These are phyloP conservation scores for Aspergillus persii DNA, from an alignment of 2,329 filamentous ascomycete genomes.

Conservation along the genomic window DNA sequence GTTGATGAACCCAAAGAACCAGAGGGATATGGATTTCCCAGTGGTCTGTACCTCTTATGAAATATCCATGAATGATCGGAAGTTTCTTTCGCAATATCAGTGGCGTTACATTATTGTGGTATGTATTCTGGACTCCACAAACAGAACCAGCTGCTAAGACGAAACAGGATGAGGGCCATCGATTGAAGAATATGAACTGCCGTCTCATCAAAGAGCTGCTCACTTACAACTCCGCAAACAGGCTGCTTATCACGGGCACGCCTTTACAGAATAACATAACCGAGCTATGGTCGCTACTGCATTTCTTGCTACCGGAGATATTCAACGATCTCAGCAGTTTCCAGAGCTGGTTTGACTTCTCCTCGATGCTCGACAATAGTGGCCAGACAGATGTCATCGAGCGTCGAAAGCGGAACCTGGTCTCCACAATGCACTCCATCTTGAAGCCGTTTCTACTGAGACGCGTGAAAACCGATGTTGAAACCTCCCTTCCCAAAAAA, in stretches of 20 bases:
- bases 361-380: slow-evolving; percentile 79
- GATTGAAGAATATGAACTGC: slow-evolving; percentile 95
- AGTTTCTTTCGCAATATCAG: slow-evolving; percentile 75
- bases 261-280: slow-evolving; percentile 93
- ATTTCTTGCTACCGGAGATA: slow-evolving; percentile 88
- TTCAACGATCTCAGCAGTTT: slow-evolving; percentile 94
- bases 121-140: slow-evolving; percentile 16
- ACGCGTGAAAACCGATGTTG: slow-evolving; percentile 89
- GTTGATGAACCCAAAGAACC: slow-evolving; percentile 64
- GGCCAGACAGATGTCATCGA: slow-evolving; percentile 77
- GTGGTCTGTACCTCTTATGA: slow-evolving; percentile 95
- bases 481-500: slow-evolving; percentile 88
- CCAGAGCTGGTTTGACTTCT: slow-evolving; percentile 96
- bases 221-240: slow-evolving; percentile 83
- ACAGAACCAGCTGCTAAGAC: neutral
- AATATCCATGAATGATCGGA: slow-evolving; percentile 87
- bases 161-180: slow-evolving; percentile 81
- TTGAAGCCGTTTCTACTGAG: slow-evolving; percentile 86
- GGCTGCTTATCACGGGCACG: slow-evolving; percentile 90
- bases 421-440: slow-evolving; percentile 88
- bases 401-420: slow-evolving; percentile 71
- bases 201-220: slow-evolving; percentile 85
- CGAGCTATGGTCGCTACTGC: slow-evolving; percentile 90
- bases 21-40: slow-evolving; percentile 72
- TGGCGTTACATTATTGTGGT: slow-evolving; percentile 98